These are phyloP conservation scores for Dothideomycetidae sp. DNA, from an alignment of 2,329 filamentous ascomycete genomes.

Conservation along the genomic window DNA sequence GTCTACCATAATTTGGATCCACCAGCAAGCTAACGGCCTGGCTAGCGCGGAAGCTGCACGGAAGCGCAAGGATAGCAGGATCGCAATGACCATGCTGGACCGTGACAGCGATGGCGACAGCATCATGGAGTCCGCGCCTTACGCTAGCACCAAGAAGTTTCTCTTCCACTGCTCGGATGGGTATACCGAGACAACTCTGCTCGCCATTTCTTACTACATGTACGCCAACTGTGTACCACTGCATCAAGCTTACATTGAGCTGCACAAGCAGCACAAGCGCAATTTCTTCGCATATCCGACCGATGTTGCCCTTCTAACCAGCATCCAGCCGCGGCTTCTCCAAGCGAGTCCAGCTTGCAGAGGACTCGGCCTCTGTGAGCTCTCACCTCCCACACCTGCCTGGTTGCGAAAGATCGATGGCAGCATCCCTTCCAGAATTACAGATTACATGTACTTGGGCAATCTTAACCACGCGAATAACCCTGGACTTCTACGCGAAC, in stretches of 20 bases:
- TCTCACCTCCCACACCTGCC: conserved; percentile 48
- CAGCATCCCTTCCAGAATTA: conserved; percentile 73
- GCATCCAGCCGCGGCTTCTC: conserved; percentile 62
- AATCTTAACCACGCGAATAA: conserved; percentile 93
- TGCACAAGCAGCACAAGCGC: conserved; percentile 66
- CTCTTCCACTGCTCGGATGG: conserved; percentile 90
- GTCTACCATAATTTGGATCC: conserved; percentile 81
- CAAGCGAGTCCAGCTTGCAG: conserved; percentile 47
- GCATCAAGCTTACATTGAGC: conserved; percentile 71
- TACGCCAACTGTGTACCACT: conserved; percentile 72
- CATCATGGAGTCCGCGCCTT: conserved; percentile 31
- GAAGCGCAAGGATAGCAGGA: conserved; percentile 31
- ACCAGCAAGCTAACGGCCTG: conserved; percentile 53
- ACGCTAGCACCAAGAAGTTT: conserved; percentile 49
- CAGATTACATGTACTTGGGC: conserved; percentile 92
- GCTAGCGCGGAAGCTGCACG: conserved; percentile 11
- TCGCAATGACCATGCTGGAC: conserved; percentile 19
- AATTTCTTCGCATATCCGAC: conserved; percentile 96
- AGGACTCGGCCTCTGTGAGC: conserved; percentile 15
- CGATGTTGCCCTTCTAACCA: conserved; percentile 69
- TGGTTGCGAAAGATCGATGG: conserved; percentile 82
- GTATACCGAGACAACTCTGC: conserved; percentile 84
- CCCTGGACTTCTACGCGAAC: conserved; percentile 58
- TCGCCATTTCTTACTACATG: conserved; percentile 84
- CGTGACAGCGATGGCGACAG: conserved; percentile 42